Conservation (phyloP, 1,139 yeast species). For the Pichia sp. region DNA sequence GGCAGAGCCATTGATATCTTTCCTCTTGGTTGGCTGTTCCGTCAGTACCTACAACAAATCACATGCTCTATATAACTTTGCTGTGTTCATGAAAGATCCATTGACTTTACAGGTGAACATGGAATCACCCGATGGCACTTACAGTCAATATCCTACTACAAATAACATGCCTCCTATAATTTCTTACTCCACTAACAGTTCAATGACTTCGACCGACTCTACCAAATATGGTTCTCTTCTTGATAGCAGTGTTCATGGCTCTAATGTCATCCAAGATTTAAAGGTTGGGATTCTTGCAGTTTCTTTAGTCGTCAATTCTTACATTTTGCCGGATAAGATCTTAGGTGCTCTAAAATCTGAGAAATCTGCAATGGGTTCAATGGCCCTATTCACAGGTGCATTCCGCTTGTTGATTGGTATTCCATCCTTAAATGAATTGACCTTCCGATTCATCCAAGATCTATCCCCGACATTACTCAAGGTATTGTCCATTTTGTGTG, state of each 20-base stretch:
- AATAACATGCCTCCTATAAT: background rate
- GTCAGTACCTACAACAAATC: slow-evolving; percentile 29
- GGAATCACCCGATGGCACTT: slow-evolving; percentile 24
- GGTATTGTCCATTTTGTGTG: slow-evolving; percentile 5
- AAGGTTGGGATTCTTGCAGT: slow-evolving; percentile 41
- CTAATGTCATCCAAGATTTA: slow-evolving; percentile 21
- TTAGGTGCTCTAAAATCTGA: slow-evolving; percentile 32
- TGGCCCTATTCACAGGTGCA: slow-evolving; percentile 36
- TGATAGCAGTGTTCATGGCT: background rate
- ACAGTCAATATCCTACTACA: background rate
- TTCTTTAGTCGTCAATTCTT: slow-evolving; percentile 41
- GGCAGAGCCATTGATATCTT: slow-evolving; percentile 31
- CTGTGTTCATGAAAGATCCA: slow-evolving; percentile 27
- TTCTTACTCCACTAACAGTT: slow-evolving; percentile 8
- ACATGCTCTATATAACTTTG: slow-evolving; percentile 44
- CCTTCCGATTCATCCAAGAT: slow-evolving; percentile 19
- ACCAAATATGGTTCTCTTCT: background rate
- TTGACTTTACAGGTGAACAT: slow-evolving; percentile 25
- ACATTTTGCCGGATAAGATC: slow-evolving; percentile 33
- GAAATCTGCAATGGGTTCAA: slow-evolving; percentile 21
- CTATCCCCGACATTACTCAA: slow-evolving; percentile 19
- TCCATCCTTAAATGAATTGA: slow-evolving; percentile 19
- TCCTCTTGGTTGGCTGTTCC: slow-evolving; percentile 34
- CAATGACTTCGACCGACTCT: background rate
- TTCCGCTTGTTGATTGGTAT: slow-evolving; percentile 31